These are phyloP conservation scores for Dactylellina drechsleri DNA, from an alignment of 2,329 filamentous ascomycete genomes.

Conservation along the genomic window DNA sequence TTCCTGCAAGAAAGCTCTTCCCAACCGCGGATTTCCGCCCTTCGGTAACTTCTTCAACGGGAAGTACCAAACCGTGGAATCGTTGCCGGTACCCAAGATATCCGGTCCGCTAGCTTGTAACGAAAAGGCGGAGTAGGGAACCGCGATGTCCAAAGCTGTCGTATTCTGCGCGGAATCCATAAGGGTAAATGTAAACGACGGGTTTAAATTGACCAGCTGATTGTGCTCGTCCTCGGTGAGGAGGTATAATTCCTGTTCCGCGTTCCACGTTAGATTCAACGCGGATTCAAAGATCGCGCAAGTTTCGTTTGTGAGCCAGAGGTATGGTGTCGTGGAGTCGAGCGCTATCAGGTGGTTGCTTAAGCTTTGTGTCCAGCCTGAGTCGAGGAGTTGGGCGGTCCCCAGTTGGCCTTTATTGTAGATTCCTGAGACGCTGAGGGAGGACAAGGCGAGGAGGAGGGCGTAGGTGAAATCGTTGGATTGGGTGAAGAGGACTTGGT, in stretches of 20 bases:
- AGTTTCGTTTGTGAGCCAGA: conserved; percentile 45
- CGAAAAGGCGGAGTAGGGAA: conserved; percentile 48
- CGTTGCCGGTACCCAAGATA: conserved; percentile 27
- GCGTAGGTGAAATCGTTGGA: conserved; percentile 25
- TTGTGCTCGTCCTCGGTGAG: conserved; percentile 33
- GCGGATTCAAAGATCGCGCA: conserved; percentile 36
- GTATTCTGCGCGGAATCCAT: conserved; percentile 26
- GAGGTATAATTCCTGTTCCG: conserved; percentile 23
- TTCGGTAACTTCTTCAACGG: conserved; percentile 39
- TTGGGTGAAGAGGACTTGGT: conserved; percentile 42
- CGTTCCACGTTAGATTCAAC: conserved; percentile 38
- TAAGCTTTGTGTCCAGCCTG: conserved; percentile 2
- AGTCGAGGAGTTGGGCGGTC: conserved; percentile 38
- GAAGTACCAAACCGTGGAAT: conserved; percentile 41
- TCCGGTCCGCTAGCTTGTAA: conserved; percentile 30
- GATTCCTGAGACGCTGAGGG: conserved; percentile 36
- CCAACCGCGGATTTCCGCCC: conserved; percentile 24
- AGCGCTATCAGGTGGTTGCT: conserved; percentile 27
- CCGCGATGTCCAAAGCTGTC: conserved; percentile 12
- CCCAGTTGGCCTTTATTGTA: conserved; percentile 31
- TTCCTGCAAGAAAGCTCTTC: conserved; percentile 47
- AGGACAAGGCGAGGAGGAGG: conserved; percentile 40
- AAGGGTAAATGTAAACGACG: conserved; percentile 38
- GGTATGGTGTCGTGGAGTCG: conserved; percentile 45
- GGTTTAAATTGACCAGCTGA: conserved; percentile 29